These are phyloP conservation scores for Solanum sejunctum DNA, from an alignment of 257 asterid genomes.

Conservation along the genomic window DNA sequence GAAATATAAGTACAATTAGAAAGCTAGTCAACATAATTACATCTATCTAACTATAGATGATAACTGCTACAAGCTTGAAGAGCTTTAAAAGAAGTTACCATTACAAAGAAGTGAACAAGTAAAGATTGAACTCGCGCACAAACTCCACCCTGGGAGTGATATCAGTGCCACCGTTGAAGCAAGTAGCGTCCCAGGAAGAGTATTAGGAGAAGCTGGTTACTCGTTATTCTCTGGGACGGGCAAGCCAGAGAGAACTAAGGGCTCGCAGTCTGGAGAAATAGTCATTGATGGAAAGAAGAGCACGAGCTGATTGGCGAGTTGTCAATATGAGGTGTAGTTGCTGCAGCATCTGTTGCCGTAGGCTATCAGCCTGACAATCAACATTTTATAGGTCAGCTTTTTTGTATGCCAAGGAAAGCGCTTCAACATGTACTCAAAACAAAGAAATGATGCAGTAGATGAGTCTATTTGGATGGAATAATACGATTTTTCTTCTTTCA, in stretches of 20 bases:
- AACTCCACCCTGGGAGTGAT: neutral
- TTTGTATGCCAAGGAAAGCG: neutral
- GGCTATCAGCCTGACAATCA: slow-evolving; percentile 63
- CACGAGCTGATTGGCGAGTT: slow-evolving; percentile 89
- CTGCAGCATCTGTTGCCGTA: slow-evolving; percentile 80
- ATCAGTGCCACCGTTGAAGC: neutral
- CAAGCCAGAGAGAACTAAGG: slow-evolving; percentile 91
- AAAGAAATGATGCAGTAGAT: neutral
- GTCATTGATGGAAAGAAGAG: slow-evolving; percentile 75
- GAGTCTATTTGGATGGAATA: neutral
- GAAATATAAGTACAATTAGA: neutral
- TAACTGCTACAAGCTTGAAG: neutral
- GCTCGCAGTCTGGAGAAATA: slow-evolving; percentile 87
- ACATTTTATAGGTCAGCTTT: neutral
- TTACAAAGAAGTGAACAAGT: neutral
- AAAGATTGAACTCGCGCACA: neutral
- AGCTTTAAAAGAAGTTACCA: neutral
- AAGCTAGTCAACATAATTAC: neutral
- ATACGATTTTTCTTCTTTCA: neutral
- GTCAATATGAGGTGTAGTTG: slow-evolving; percentile 85
- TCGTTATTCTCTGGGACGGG: slow-evolving; percentile 71
- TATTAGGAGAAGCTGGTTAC: neutral
- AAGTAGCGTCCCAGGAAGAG: neutral
- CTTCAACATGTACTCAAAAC: neutral
- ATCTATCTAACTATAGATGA: neutral